Evolutionary conservation across 805 yeast species (phyloP), one percentile per base, ranked within the genome.

Genomic region (Yamadazyma insecticola): DNA sequence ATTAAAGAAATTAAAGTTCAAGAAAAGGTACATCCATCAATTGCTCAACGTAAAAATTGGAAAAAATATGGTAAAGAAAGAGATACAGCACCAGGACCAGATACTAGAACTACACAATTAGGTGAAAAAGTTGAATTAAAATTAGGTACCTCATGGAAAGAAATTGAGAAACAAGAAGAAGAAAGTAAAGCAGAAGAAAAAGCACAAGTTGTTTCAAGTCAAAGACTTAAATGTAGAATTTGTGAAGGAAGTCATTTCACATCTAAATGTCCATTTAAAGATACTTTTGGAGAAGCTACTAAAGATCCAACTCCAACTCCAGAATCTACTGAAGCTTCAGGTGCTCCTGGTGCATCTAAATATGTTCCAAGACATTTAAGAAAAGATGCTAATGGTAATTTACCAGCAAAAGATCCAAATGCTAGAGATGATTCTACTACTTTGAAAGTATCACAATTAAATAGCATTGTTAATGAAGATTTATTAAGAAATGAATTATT

Each of bases 221-320:
- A 65, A 47, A 56, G 74, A 40, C 60, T 78, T 43, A 66, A 62
- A 48, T 92, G 98, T 76, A 85, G 97, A 75, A 67, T 74, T 33
- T 92, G 99, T 81, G 84, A 83, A 39, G 96, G 96, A 54, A 82
- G 78, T 46, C 99, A 92, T 72, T 85, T 80, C 74, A 84, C 97
- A 24, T 67, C 87, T 58, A 81, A 82, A 67, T 92, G 99, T 83
- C 98, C 98, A 42, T 87, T 77, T 75, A 89, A 84, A 67, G 94
- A 82, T 50, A 83, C 92, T 22, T 69, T 90, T 56, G 67, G 71
- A 16, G 70, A 66, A 22, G 60, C 65, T 20, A 50, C 51, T 19
- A 47, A 65, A 28, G 67, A 69, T 32, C 60, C 65, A 22, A 64
- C 70, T 21, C 68, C 74, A 6, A 47, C 57, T 19, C 45, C 57